phyloP scores from a whole-genome alignment of 495 filamentous ascomycete species.

The Neurospora sp. region DNA sequence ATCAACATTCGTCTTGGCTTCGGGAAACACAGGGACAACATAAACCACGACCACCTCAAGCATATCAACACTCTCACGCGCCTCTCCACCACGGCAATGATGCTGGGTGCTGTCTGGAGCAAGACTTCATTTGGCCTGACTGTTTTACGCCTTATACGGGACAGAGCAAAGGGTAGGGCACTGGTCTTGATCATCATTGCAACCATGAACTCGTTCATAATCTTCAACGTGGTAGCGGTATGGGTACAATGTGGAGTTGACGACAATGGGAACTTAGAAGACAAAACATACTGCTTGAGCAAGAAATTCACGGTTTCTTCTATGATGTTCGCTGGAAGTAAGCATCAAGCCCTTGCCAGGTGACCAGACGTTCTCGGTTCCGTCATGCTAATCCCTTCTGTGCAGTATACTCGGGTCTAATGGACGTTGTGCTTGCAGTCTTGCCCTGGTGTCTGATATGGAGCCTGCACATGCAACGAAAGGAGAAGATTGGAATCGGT shows the following conservation, averaged over 20 bases:
- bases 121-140: conserved; percentile 29
- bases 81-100: conserved; percentile 7
- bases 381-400: not conserved
- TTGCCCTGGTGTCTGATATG: conserved; percentile 28
- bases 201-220: conserved; percentile 20
- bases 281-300: not conserved
- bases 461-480: conserved; percentile 22
- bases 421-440: conserved; percentile 26
- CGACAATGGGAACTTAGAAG: not conserved
- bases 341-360: not conserved
- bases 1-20: conserved; percentile 14
- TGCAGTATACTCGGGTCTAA: conserved; percentile 23
- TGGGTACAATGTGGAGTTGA: conserved; percentile 16
- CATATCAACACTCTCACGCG: conserved; percentile 5
- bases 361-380: not conserved
- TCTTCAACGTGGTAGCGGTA: conserved; percentile 8
- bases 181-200: conserved; percentile 18
- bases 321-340: conserved; percentile 17
- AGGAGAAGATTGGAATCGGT: conserved; percentile 28
- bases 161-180: conserved; percentile 2
- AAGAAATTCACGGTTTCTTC: not conserved
- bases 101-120: conserved; percentile 24
- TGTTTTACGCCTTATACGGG: conserved; percentile 18
- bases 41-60: conserved; percentile 1
- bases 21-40: conserved; percentile 8